Conservation (phyloP, 441 rosid species). For the Hypseocharis bilobata region DNA sequence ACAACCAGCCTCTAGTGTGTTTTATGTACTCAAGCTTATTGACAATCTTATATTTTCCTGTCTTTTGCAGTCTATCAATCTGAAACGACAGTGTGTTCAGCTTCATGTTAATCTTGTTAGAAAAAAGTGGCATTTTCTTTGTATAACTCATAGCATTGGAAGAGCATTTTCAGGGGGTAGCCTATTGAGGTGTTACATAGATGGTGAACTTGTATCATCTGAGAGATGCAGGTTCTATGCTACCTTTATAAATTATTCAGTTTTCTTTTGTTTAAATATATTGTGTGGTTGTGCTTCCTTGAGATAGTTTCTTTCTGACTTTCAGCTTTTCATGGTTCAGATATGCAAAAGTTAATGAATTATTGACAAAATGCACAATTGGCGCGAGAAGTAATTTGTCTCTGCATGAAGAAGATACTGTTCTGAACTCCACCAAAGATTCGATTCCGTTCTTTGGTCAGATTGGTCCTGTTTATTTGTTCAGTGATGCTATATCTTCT, state of each 20-base stretch:
- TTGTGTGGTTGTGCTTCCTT: conserved; percentile 9
- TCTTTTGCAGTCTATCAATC: conserved; percentile 62
- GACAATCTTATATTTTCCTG: conserved; percentile 18
- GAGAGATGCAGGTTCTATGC: conserved; percentile 88
- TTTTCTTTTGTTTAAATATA: too few relatives aligned
- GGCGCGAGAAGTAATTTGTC: conserved; percentile 59
- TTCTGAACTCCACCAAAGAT: conserved; percentile 41
- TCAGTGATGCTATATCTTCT: conserved; percentile 72
- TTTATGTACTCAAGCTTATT: not conserved
- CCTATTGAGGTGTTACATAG: conserved; percentile 70
- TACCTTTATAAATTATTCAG: too few relatives aligned
- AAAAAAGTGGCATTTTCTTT: conserved; percentile 92
- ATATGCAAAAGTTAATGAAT: conserved; percentile 81
- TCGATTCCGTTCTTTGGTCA: conserved; percentile 74
- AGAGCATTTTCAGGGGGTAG: conserved; percentile 98
- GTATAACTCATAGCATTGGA: conserved; percentile 85
- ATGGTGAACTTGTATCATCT: conserved; percentile 82
- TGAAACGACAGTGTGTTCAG: conserved; percentile 65
- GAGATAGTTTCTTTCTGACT: conserved; percentile 16
- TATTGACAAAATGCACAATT: conserved; percentile 64
- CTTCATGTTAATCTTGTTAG: conserved; percentile 52
- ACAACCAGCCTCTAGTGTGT: not conserved
- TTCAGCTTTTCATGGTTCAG: conserved; percentile 38
- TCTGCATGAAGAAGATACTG: conserved; percentile 49
- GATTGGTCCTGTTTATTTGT: conserved; percentile 90